Base-by-base conservation (phyloP, 257 asterid genomes). In the Thymus quinquecostatus region DNA sequence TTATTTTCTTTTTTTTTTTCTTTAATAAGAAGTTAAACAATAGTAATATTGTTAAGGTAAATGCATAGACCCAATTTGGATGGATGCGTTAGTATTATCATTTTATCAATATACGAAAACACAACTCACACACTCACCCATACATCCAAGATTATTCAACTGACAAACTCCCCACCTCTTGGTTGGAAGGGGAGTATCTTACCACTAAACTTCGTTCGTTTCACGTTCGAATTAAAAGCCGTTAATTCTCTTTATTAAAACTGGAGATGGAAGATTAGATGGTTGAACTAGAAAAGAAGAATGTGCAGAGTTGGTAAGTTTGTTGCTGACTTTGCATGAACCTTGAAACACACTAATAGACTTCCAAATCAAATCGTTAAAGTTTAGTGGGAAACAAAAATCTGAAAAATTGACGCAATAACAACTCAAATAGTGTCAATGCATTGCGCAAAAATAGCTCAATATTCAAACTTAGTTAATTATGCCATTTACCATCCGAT, bases 301-400 rank as follows among this genome's bases (percentile, higher is more conserved):
- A 38, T 45, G 32, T 68, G 66, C 40, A 36, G 57, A 69, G 73
- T 73, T 62, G 79, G 72, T 48, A 38, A 47, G 76, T 78, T 69
- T 68, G 76, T 78, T 73, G 75, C 44, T 73, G 82, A 78, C 82
- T 73, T 72, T 72, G 75, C 57, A 66, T 72, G 78, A 70, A 70
- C 29, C 45, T 62, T 56, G 44, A 65, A 44, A 69, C 27, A 9
- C 33, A 61, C n/a, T 21, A 34, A 59, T 3, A 64, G 10, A 57
- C 54, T 41, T 59, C 73, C 32, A 68, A 64, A 6, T 66, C 66
- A 53, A 43, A 61, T 60, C 75, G 75, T 71, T 77, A 71, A 38
- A 10, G 38, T 0, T 33, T 13, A 57, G 48, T 47, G 53, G 66
- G 45, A 56, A 64, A 47, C 13, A 34, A 51, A 62, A 62, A 33